These are phyloP conservation scores for Botrytis byssoidea DNA, from an alignment of 2,329 filamentous ascomycete species.

Conservation along the genomic window DNA sequence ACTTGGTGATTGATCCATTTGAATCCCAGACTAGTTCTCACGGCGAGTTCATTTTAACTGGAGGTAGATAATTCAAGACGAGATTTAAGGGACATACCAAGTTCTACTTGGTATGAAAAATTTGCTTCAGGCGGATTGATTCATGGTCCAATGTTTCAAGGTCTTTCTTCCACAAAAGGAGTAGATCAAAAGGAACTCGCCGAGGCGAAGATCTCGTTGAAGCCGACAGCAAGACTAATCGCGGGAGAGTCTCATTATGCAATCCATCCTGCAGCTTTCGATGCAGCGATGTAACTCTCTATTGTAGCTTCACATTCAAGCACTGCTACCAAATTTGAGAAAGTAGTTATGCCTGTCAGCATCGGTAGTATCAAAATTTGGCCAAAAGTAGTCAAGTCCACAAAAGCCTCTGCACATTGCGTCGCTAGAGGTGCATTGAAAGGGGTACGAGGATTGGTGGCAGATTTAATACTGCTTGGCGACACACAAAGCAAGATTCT, in stretches of 20 bases:
- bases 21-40: not conserved
- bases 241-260: constrained; percentile 33
- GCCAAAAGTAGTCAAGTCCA: not conserved
- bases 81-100: not conserved
- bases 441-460: not conserved
- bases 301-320: not conserved
- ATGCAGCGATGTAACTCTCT: not conserved
- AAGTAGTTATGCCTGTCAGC: not conserved
- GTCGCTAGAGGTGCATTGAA: not conserved
- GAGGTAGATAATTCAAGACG: not conserved
- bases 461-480: not conserved
- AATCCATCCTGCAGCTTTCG: constrained; percentile 39
- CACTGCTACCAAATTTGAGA: not conserved
- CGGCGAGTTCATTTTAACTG: not conserved
- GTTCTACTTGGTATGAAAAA: not conserved
- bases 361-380: not conserved
- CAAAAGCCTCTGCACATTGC: not conserved
- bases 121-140: not conserved
- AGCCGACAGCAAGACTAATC: not conserved
- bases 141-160: not conserved
- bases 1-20: not conserved
- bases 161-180: not conserved
- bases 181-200: not conserved
- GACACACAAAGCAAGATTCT: not conserved
- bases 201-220: not conserved